Conservation (phyloP, 306 rosid genomes). For the Ziziphus jujuba region DNA sequence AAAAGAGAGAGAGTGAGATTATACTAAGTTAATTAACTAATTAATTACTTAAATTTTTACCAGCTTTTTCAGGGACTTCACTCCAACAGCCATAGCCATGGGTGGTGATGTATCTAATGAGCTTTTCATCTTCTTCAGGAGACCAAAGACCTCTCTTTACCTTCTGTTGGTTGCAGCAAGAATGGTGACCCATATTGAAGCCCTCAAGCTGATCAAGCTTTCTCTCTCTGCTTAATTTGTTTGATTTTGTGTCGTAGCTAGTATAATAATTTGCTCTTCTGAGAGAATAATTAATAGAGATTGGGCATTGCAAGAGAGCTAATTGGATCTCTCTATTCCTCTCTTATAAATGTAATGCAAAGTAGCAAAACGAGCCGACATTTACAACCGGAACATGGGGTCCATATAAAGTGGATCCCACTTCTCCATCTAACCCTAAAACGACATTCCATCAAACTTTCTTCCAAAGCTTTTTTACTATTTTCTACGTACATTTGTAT, state of each 20-base stretch:
- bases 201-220: neutral
- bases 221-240: neutral
- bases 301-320: too few relatives aligned
- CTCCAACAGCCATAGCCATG: constrained; percentile 99
- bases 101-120: constrained; percentile 79
- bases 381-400: constrained; percentile 52
- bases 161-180: constrained; percentile 98
- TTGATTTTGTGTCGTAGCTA: neutral
- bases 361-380: constrained; percentile 55
- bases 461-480: constrained; percentile 19
- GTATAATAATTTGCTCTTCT: too few relatives aligned
- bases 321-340: constrained; percentile 7
- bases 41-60: too few relatives aligned
- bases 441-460: constrained; percentile 69
- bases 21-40: too few relatives aligned
- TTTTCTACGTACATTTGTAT: constrained; percentile 84
- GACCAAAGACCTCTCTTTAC: constrained; percentile 99
- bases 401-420: constrained; percentile 47
- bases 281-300: too few relatives aligned
- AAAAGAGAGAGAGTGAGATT: constrained; percentile 4
- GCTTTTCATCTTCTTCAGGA: constrained; percentile 97
- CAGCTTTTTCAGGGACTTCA: constrained; percentile 98
- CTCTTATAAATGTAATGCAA: constrained; percentile 36
- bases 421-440: constrained; percentile 80
- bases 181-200: constrained; percentile 86